These are phyloP conservation scores for Gelatoporia subvermispora DNA, from an alignment of 768 basidiomycete species.

Conservation along the genomic window DNA sequence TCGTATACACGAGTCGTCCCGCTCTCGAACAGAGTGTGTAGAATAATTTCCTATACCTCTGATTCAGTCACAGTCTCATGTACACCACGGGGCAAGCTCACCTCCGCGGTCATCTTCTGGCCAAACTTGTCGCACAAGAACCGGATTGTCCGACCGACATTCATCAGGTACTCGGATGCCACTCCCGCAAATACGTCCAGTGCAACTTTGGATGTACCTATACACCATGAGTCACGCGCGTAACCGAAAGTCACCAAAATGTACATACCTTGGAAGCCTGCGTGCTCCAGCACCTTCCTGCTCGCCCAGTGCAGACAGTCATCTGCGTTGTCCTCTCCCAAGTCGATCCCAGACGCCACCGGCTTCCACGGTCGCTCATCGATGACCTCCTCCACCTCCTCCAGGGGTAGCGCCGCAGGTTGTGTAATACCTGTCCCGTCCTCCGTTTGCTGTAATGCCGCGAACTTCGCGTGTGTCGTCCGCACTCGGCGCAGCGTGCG, in stretches of 20 bases:
- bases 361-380: constrained; percentile 61
- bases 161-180: constrained; percentile 74
- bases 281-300: constrained; percentile 79
- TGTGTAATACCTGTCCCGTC: constrained; percentile 14
- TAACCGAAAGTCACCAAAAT: not conserved
- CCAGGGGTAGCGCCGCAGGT: constrained; percentile 3
- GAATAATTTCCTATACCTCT: constrained; percentile 81
- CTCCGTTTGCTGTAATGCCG: constrained; percentile 42
- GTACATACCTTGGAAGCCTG: constrained; percentile 82
- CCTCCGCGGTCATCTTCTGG: constrained; percentile 80
- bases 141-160: constrained; percentile 82
- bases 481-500: constrained; percentile 69
- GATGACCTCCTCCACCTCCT: constrained; percentile 31
- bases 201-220: constrained; percentile 72
- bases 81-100: constrained; percentile 29
- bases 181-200: constrained; percentile 76
- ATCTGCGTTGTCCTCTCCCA: constrained; percentile 55
- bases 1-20: constrained; percentile 74
- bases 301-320: constrained; percentile 71
- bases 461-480: constrained; percentile 67
- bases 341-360: constrained; percentile 33
- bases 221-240: not conserved
- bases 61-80: not conserved
- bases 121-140: constrained; percentile 80
- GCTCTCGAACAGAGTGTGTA: constrained; percentile 88